A percentile compares a stretch with the other conserved stretches of the same genome.
These are phyloP conservation scores for Clitopilus hobsonii DNA, from an alignment of 768 basidiomycete genomes.

Conservation along the genomic window DNA sequence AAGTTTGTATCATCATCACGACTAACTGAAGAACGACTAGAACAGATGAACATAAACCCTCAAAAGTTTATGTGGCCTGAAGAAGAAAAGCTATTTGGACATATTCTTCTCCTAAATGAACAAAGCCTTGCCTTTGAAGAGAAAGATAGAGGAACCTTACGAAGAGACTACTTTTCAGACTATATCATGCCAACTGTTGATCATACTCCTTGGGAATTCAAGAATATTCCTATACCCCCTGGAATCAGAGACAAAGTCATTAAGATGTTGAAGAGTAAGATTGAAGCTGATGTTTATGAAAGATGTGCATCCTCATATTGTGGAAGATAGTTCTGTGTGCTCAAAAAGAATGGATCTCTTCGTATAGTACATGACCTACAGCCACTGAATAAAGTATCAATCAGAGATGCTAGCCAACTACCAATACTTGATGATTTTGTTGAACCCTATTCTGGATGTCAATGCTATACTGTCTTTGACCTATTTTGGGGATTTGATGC, in stretches of 20 bases:
- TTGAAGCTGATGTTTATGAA: conserved; percentile 26
- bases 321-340: conserved; percentile 27
- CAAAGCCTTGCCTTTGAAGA: no score
- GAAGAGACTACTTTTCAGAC: no score
- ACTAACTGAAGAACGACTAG: neutral
- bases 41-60: no score
- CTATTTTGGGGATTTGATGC: conserved; percentile 33
- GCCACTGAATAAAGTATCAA: conserved; percentile 30
- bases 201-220: conserved; percentile 21
- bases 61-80: no score
- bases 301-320: conserved; percentile 25
- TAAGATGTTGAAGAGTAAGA: conserved; percentile 15
- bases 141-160: no score
- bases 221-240: conserved; percentile 24
- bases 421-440: conserved; percentile 27
- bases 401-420: conserved; percentile 27
- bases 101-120: no score
- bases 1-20: conserved; percentile 1
- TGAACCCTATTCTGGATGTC: conserved; percentile 25
- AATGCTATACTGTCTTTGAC: conserved; percentile 26
- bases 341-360: conserved; percentile 30
- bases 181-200: no score
- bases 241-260: conserved; percentile 18
- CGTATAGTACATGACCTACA: conserved; percentile 31
- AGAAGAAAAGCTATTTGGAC: no score